Conservation (phyloP, 495 filamentous ascomycete species). For the Trichoderma erinaceum region DNA sequence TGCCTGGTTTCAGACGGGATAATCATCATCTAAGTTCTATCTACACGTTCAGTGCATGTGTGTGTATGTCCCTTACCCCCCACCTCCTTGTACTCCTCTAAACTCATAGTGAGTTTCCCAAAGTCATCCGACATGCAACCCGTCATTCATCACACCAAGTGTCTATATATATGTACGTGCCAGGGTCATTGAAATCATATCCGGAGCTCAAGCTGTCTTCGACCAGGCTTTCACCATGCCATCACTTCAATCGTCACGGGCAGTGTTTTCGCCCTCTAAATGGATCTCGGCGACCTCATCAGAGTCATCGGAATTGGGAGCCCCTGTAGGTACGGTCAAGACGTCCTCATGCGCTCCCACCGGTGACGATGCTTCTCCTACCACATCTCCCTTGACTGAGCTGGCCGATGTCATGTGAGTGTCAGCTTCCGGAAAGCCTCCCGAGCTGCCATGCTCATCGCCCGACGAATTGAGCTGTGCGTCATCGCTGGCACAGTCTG, state of each 20-base stretch:
- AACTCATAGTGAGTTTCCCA: neutral
- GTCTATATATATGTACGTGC: neutral
- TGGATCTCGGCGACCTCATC: slow-evolving; percentile 44
- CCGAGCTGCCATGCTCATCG: slow-evolving; percentile 22
- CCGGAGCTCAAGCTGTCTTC: neutral
- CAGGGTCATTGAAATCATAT: neutral
- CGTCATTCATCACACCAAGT: neutral
- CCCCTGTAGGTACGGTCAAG: slow-evolving; percentile 31
- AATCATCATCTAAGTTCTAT: slow-evolving; percentile 7
- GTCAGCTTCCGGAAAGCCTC: slow-evolving; percentile 21
- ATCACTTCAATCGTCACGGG: slow-evolving; percentile 16
- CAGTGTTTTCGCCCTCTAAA: slow-evolving; percentile 28
- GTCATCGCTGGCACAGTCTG: slow-evolving; percentile 34
- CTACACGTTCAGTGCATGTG: neutral
- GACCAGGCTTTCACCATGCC: slow-evolving; percentile 24
- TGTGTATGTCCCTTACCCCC: neutral
- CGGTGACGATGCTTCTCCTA: neutral
- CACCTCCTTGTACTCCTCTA: neutral
- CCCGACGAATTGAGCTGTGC: slow-evolving; percentile 34
- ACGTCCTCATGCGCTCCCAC: slow-evolving; percentile 21
- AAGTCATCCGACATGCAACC: slow-evolving; percentile 6
- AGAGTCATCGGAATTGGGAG: slow-evolving; percentile 24
- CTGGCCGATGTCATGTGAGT: slow-evolving; percentile 11
- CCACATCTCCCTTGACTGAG: neutral
- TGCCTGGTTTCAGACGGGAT: neutral